Evolutionary conservation across 2,329 filamentous ascomycete species (phyloP).

Genomic region (Lizonia empirigonia): DNA sequence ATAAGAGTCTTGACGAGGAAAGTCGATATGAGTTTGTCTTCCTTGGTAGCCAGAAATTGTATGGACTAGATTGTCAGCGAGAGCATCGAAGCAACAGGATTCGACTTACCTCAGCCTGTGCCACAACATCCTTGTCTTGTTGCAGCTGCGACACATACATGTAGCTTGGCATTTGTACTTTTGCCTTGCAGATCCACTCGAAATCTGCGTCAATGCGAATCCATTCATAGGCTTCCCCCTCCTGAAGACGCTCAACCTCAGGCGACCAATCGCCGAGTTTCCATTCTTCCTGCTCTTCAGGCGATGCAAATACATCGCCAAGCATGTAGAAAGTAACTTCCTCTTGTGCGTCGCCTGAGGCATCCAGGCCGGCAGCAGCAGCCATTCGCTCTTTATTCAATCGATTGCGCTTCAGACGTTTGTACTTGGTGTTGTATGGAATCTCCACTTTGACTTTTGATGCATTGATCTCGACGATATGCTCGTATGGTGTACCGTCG

Average conservation of each 20-base stretch:
- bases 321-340: slow-evolving; percentile 89
- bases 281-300: slow-evolving; percentile 84
- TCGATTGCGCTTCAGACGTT: slow-evolving; percentile 87
- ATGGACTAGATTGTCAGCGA: slow-evolving; percentile 58
- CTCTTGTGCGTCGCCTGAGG: slow-evolving; percentile 67
- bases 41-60: slow-evolving; percentile 71
- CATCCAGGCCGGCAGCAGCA: slow-evolving; percentile 67
- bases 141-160: slow-evolving; percentile 98
- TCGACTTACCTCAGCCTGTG: slow-evolving; percentile 61
- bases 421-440: slow-evolving; percentile 99
- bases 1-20: slow-evolving; percentile 88
- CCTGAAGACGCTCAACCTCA: slow-evolving; percentile 89
- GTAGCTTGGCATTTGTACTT: slow-evolving; percentile 82
- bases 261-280: slow-evolving; percentile 85
- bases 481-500: slow-evolving; percentile 96
- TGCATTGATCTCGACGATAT: slow-evolving; percentile 94
- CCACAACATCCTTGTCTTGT: slow-evolving; percentile 94
- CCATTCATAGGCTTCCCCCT: slow-evolving; percentile 97
- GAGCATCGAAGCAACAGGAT: slow-evolving; percentile 19
- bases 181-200: slow-evolving; percentile 90
- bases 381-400: slow-evolving; percentile 78
- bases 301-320: slow-evolving; percentile 84
- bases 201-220: slow-evolving; percentile 98
- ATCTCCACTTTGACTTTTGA: slow-evolving; percentile 87
- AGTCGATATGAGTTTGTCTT: slow-evolving; percentile 80